Base-by-base conservation (phyloP, 768 basidiomycete genomes). In the Kwoniella europaea region DNA sequence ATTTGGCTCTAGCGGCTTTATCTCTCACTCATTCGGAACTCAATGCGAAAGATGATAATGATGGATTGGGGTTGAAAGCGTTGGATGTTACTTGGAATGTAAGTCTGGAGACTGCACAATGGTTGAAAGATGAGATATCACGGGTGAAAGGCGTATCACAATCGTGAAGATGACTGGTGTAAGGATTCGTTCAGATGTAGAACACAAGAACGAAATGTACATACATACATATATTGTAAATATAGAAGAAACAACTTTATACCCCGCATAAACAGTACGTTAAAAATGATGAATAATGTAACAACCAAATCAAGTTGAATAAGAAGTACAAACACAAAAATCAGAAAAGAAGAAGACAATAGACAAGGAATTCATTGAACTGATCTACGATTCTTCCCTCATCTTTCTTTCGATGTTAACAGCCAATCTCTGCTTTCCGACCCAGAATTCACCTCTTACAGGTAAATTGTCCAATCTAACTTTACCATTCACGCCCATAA, bases 1-100 rank as follows among this genome's bases (percentile, higher is more conserved):
- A 98, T 82, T 86, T 98, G 41, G 89, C 92, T 2, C 84, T 97
- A 44, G 94, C 96, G 0, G 90, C 92, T 0, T 77, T 95, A 20
- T 86, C 92, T 1, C 86, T 95, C 78, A 88, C 75, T 0, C 71
- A 74, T 44, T 79, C 78, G 4, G 63, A 76, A 41, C 57, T 29
- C 12, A 83, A 79, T 35, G 35, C 1, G 50, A 53, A 43, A 24
- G 20, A 43, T 2, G 67, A 69, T 58, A 29, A 52, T 15, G 52
- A 20, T 13, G 54, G 69, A 7, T 91, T 91, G 90, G 84, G 79
- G 41, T 86, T 95, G 12, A 85, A 86, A 29, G 81, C 84, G 1
- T 81, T 95, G 22, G 89, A 95, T 74, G 88, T 90, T 0, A 76
- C 90, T 55, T 85, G 93, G 67, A 96, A 95, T 75, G 88, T 91